Conservation (phyloP, 106 monocot species). For the Dioscorea zingiberensis region DNA sequence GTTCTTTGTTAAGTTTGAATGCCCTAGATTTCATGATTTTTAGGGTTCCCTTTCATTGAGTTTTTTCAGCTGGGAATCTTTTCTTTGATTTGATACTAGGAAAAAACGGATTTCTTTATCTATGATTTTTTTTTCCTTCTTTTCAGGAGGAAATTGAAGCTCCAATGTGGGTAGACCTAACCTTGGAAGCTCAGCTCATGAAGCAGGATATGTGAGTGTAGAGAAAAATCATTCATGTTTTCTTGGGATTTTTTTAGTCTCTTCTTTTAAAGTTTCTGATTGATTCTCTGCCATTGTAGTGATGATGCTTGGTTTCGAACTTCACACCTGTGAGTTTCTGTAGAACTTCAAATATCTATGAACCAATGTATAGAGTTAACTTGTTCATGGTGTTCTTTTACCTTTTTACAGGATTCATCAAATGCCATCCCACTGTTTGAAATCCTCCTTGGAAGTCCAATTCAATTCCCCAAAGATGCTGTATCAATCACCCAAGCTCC, state of each 20-base stretch:
- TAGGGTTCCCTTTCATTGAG: too few species aligned
- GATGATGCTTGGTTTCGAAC: conserved; percentile 14
- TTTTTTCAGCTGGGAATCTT: not conserved
- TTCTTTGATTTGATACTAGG: not conserved
- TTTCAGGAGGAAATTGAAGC: conserved; percentile 22
- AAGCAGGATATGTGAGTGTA: conserved; percentile 3
- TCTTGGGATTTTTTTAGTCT: not conserved
- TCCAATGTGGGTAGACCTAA: conserved; percentile 22
- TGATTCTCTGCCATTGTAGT: not conserved
- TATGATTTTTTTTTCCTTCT: not conserved
- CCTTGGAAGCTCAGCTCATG: conserved; percentile 4
- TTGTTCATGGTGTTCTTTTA: not conserved
- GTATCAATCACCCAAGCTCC: conserved; percentile 4
- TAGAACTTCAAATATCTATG: not conserved
- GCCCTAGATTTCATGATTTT: too few species aligned
- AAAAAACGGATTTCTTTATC: not conserved
- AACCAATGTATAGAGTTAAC: not conserved
- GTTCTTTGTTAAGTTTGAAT: too few species aligned
- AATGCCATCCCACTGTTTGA: conserved; percentile 8
- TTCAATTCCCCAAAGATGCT: not conserved
- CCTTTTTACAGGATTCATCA: conserved; percentile 12
- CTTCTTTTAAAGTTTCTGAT: not conserved
- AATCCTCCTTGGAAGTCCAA: not conserved
- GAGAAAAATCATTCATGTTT: too few species aligned
- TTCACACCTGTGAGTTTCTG: conserved; percentile 13